phyloP scores from a whole-genome alignment of 257 asterid genomes.

The Solanum paucissectum region DNA sequence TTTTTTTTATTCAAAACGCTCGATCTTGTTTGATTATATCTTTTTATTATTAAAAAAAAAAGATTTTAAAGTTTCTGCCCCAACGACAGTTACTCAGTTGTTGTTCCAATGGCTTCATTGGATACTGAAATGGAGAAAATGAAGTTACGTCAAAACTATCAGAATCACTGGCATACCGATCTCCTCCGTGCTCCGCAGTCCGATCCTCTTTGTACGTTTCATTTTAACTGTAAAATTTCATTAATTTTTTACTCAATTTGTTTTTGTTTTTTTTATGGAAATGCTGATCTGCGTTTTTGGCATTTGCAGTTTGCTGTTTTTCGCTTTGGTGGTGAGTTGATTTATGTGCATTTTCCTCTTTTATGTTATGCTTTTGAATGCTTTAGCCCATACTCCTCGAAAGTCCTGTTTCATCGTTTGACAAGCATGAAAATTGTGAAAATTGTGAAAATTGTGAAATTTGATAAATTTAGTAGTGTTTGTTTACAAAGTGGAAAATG shows the following conservation, averaged over 20 bases:
- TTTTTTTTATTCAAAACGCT: neutral
- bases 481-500: neutral
- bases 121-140: conserved; percentile 11
- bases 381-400: too few relatives aligned
- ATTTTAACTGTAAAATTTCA: neutral
- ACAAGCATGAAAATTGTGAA: too few relatives aligned
- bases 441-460: too few relatives aligned
- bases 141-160: conserved; percentile 14
- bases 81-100: neutral
- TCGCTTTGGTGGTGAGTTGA: conserved; percentile 22
- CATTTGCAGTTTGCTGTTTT: conserved; percentile 28
- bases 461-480: neutral
- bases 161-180: conserved; percentile 21
- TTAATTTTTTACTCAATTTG: neutral
- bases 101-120: conserved; percentile 5
- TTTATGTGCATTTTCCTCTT: too few relatives aligned
- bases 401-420: too few relatives aligned
- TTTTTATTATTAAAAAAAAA: neutral
- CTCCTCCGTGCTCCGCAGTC: conserved; percentile 12
- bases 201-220: conserved; percentile 18
- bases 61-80: neutral
- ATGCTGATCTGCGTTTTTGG: neutral
- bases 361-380: neutral
- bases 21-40: neutral
- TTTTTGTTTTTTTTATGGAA: neutral